A percentile compares a stretch with the other conserved stretches of the same genome.
Conservation (phyloP, 306 rosid species). For the Abrus precatorius region DNA sequence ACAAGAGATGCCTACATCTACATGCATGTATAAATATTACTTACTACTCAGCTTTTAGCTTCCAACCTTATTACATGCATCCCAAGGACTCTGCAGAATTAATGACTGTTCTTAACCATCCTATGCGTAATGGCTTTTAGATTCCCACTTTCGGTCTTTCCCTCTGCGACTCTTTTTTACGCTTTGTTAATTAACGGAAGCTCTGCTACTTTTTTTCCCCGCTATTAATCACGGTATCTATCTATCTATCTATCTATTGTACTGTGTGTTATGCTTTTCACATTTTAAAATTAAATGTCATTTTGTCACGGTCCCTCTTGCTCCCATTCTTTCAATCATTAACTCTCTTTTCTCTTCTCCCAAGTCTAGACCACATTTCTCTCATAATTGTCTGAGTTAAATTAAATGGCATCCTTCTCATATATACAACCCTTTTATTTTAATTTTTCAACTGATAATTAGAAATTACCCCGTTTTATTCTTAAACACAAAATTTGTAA, state of each 20-base stretch:
- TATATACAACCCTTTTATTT: neutral
- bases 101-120: conserved; percentile 48
- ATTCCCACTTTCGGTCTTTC: conserved; percentile 46
- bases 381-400: neutral
- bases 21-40: neutral
- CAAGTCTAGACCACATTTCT: neutral
- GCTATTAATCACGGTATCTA: conserved; percentile 33
- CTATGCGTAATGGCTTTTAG: conserved; percentile 50
- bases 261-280: conserved; percentile 13
- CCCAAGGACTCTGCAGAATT: conserved; percentile 55
- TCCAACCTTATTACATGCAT: conserved; percentile 47
- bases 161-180: conserved; percentile 49
- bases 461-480: too few species aligned
- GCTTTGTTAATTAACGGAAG: conserved; percentile 41
- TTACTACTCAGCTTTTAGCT: conserved; percentile 55
- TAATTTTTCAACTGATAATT: too few species aligned
- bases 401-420: neutral
- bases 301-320: neutral
- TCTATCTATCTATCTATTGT: neutral
- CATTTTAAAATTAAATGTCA: conserved; percentile 1
- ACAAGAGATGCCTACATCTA: neutral
- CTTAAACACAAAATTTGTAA: too few species aligned
- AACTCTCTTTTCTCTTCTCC: conserved; percentile 11
- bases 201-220: conserved; percentile 37
- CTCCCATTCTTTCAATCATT: conserved; percentile 43